Base-by-base conservation (phyloP, 345 rosid species). In the Mangifera indica region DNA sequence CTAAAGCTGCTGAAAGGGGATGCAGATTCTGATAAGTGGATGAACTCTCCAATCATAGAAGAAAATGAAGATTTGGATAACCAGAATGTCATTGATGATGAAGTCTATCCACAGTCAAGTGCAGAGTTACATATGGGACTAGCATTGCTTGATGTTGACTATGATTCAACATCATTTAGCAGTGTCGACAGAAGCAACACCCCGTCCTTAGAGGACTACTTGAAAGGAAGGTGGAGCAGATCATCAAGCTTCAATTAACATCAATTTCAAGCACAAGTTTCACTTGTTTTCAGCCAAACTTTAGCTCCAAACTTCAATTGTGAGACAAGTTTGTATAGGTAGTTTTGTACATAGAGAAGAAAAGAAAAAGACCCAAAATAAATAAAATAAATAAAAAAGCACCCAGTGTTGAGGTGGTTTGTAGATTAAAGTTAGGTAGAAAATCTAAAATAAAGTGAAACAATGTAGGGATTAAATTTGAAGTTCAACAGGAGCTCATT, bases 31-130 rank as follows among this genome's bases (percentile, higher is more conserved):
- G 86, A 67, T 21, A 83, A 60, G 45, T 78, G 81, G 81, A 52
- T 21, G 13, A 68, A 17, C 48, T 70, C 66, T 6, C 53, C 54
- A 34, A 63, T 51, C 15, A 55, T 55, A 54, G 72, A 67, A 54
- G 72, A 65, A 10, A 67, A 60, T 10, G 82, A 59, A 58, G 76
- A 74, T 75, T 72, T 67, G 24, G 84, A 85, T 60, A 78, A 81
- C 72, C 81, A 82, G 37, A 91, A 81, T 22, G 80, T 71, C 55
- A 74, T 78, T 3, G 93, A 93, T 3, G 96, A 95, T 57, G 98
- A 95, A 81, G 99, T 90, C 59, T 89, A 92, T 78, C 95, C 97
- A 10, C 76, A 78, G 75, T 86, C 88, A 15, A 83, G 87, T 49
- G 77, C 86, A 20, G 93, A 84, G 53, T 63, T 79, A 29, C 97